Conservation (phyloP, 257 asterid genomes). For the Verbena officinalis region DNA sequence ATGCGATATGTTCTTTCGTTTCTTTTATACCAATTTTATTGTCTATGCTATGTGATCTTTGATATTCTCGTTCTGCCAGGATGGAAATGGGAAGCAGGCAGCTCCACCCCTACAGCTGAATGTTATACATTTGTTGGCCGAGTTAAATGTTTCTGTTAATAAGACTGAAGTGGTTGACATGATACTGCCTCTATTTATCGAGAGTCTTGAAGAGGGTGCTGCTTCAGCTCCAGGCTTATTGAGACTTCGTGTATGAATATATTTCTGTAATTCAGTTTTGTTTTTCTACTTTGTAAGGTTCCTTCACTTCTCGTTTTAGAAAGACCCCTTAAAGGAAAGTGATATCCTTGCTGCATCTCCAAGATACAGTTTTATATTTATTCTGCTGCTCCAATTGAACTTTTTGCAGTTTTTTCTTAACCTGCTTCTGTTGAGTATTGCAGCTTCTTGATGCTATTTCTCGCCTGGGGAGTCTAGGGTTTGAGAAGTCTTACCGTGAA, state of each 20-base stretch:
- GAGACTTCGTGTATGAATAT: conserved; percentile 77
- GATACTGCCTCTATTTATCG: conserved; percentile 92
- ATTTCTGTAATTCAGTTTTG: conserved; percentile 27
- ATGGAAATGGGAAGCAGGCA: conserved; percentile 71
- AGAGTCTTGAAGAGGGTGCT: conserved; percentile 97
- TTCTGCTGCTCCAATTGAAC: conserved; percentile 17
- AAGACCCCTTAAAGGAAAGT: conserved; percentile 14
- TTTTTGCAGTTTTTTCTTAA: conserved; percentile 47
- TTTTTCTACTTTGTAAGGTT: conserved; percentile 24
- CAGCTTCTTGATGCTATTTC: conserved; percentile 99
- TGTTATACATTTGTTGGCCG: conserved; percentile 81
- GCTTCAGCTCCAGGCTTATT: conserved; percentile 87
- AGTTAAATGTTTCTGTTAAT: conserved; percentile 68
- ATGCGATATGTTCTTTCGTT: not conserved
- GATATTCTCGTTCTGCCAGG: conserved; percentile 53
- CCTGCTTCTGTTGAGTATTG: conserved; percentile 67
- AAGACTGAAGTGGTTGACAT: conserved; percentile 94
- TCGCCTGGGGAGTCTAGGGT: conserved; percentile 97
- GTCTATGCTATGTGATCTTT: conserved; percentile 15
- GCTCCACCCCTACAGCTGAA: conserved; percentile 85
- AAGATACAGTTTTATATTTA: conserved; percentile 1
- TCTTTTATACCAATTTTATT: conserved; percentile 17
- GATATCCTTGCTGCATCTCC: not conserved
- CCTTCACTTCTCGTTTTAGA: conserved; percentile 5
- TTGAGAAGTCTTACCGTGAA: conserved; percentile 97